A percentile compares a stretch with the other conserved stretches of the same genome.
These are phyloP conservation scores for Citrus mangshanensis DNA, from an alignment of 345 rosid species.

Conservation along the genomic window DNA sequence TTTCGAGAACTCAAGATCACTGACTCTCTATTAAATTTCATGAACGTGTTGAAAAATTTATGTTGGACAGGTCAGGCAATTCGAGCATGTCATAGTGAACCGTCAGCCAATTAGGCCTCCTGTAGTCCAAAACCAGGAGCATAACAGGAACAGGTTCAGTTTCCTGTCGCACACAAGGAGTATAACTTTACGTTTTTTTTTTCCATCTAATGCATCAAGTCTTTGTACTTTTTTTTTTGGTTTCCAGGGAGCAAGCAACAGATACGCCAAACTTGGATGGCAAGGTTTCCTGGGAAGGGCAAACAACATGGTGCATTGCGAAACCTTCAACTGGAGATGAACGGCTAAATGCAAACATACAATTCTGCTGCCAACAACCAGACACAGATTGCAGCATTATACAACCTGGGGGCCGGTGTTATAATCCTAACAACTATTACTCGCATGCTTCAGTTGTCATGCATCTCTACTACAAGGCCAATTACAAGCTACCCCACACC, in stretches of 20 bases:
- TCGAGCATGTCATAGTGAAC: neutral
- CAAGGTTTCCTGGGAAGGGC: neutral
- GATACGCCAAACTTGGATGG: neutral
- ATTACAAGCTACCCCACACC: slow-evolving; percentile 21
- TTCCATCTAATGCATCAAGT: neutral
- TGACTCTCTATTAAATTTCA: too few species aligned
- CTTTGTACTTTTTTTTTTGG: neutral
- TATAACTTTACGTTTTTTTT: neutral
- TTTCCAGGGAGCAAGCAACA: neutral
- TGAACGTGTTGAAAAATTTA: too few species aligned
- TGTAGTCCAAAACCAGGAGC: neutral
- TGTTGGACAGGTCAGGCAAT: neutral
- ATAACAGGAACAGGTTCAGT: neutral
- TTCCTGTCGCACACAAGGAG: neutral
- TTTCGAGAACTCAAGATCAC: too few species aligned
- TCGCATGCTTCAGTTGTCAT: slow-evolving; percentile 34
- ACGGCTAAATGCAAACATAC: slow-evolving; percentile 27
- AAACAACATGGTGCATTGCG: slow-evolving; percentile 29
- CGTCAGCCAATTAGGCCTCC: neutral
- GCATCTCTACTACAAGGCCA: slow-evolving; percentile 33
- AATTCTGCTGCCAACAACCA: slow-evolving; percentile 25
- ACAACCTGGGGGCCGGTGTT: slow-evolving; percentile 34
- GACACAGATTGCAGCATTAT: slow-evolving; percentile 29
- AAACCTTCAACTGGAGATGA: slow-evolving; percentile 18
- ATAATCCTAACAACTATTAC: slow-evolving; percentile 14